Percentiles rank a stretch among this genome's conserved stretches.
Evolutionary conservation across 352 stramenopile genomes (phyloP).

Genomic region (Nothophytophthora sp.): DNA sequence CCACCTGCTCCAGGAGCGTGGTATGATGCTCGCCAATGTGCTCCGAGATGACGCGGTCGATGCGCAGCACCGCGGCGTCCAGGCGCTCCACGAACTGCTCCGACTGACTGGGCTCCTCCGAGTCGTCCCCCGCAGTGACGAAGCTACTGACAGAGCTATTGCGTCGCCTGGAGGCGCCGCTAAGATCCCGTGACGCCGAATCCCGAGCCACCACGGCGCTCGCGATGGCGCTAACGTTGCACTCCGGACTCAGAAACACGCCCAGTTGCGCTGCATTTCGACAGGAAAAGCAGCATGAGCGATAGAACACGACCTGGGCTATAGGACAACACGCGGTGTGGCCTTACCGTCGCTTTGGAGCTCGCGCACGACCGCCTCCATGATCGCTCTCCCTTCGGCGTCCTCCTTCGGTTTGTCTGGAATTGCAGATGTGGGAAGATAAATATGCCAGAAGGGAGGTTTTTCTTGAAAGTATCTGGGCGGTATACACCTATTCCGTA

Average conservation of each 20-base stretch:
- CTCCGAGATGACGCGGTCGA: slow-evolving; percentile 79
- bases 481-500: not conserved
- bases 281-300: not conserved
- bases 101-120: slow-evolving; percentile 47
- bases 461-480: slow-evolving; percentile 6
- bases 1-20: slow-evolving; percentile 67
- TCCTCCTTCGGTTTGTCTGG: too few relatives aligned
- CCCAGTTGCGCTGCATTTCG: slow-evolving; percentile 57
- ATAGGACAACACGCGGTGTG: not conserved
- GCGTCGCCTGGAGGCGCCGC: slow-evolving; percentile 12
- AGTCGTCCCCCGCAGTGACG: slow-evolving; percentile 7
- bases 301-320: not conserved
- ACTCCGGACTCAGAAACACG: slow-evolving; percentile 73
- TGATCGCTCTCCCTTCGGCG: too few relatives aligned
- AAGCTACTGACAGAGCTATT: slow-evolving; percentile 17
- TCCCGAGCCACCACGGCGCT: slow-evolving; percentile 76
- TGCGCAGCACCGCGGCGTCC: slow-evolving; percentile 60
- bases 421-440: slow-evolving; percentile 9
- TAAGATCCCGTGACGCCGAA: slow-evolving; percentile 36
- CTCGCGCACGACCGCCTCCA: slow-evolving; percentile 75
- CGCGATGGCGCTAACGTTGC: slow-evolving; percentile 77
- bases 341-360: slow-evolving; percentile 68
- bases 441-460: slow-evolving; percentile 21
- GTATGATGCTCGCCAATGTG: slow-evolving; percentile 80
- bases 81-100: slow-evolving; percentile 78